These are phyloP conservation scores for Diplodia intermedia DNA, from an alignment of 2,329 filamentous ascomycete genomes.

Conservation along the genomic window DNA sequence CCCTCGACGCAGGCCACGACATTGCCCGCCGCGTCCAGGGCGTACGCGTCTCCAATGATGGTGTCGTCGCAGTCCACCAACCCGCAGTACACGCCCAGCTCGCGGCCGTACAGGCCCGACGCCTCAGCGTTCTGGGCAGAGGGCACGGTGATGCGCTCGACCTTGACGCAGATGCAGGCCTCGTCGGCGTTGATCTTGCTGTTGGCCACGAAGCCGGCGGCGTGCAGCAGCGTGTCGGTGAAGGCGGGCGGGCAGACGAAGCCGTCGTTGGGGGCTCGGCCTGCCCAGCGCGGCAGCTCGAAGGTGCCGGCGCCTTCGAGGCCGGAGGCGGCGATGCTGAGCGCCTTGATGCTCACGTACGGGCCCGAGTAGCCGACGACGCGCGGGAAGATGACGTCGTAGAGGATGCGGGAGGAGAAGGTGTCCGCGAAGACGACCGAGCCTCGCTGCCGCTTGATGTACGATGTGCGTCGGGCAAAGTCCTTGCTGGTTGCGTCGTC, in stretches of 20 bases:
- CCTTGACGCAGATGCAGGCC: constrained; percentile 42
- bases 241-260: constrained; percentile 41
- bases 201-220: constrained; percentile 45
- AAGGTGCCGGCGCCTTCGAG: constrained; percentile 27
- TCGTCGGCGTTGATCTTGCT: constrained; percentile 38
- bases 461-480: constrained; percentile 4
- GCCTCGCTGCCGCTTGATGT: constrained; percentile 30
- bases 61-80: constrained; percentile 38
- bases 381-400: constrained; percentile 43
- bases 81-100: constrained; percentile 41
- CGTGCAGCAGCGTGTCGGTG: constrained; percentile 44
- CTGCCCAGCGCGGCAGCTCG: not conserved
- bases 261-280: constrained; percentile 11
- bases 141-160: constrained; percentile 34
- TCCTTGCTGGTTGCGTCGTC: not conserved
- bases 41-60: constrained; percentile 41
- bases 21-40: constrained; percentile 36
- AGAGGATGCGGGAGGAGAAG: constrained; percentile 39
- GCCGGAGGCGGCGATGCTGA: constrained; percentile 38
- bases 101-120: constrained; percentile 32
- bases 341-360: constrained; percentile 40
- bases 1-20: constrained; percentile 39
- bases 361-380: constrained; percentile 41
- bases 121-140: constrained; percentile 33
- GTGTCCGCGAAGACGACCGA: constrained; percentile 36